Base-by-base conservation (phyloP, 208 protist genomes). In the Acanthamoeba pearcei region DNA sequence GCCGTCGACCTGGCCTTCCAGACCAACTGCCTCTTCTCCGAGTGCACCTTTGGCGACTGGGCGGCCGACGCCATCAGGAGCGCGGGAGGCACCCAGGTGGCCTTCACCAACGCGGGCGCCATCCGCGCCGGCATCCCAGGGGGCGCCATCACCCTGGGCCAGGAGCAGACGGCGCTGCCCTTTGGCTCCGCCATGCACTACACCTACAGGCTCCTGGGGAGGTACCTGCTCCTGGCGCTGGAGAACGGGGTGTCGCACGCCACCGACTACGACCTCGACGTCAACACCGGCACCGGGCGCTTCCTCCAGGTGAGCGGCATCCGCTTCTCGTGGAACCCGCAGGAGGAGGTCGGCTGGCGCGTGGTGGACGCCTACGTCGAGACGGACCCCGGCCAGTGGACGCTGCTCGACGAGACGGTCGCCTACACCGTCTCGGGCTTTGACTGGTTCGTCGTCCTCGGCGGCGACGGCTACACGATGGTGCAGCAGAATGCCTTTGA, bases 131-230 rank as follows among this genome's bases (percentile, higher is more conserved):
- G 38, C 19, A 70, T 91, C 66, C 9, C 19, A 15, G 74, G 35
- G n/a, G 86, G 86, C 35, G 32, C 57, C 2, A 46, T 91, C n/a
- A 91, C 86, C n/a, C 66, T 76, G 24, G 86, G 62, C 42, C 24
- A 91, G 35, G 57, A 91, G 86, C 86, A 91, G 42, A 91, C 66
- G 57, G 86, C 86, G 35, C 38, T 91, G 19, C 86, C 86, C 86
- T 74, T 91, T 74, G 86, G 86, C 35, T 55, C 38, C 35, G 66
- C 35, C 9, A 74, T 74, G 62, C 66, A 76, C 60, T 74, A 49
- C 38, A 91, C 86, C 35, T 91, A 76, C 66, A 91, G 74, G 24
- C 86, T 91, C 46, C 86, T 51, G 86, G 86, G 86, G 29, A 38
- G 8, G 15, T 91, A 91, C 35, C 42, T 91, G 62, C 74, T 10